phyloP scores from a whole-genome alignment of 2,329 filamentous ascomycete genomes.

The Sporothrix dimorphospora region DNA sequence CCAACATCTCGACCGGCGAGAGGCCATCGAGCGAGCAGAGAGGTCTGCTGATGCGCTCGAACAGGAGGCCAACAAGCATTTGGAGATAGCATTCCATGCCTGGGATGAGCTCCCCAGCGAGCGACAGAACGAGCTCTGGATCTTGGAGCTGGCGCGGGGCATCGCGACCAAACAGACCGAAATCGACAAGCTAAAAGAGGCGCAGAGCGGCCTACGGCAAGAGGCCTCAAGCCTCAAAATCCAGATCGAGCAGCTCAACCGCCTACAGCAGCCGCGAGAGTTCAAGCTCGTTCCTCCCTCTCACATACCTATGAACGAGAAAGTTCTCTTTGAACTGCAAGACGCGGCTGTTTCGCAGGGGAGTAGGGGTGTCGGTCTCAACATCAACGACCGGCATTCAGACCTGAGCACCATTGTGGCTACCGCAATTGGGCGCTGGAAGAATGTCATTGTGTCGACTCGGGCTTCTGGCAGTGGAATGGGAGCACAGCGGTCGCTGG shows the following conservation, averaged over 20 bases:
- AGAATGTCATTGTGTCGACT: conserved; percentile 59
- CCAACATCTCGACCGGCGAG: conserved; percentile 49
- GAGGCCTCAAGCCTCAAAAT: conserved; percentile 60
- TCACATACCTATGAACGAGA: conserved; percentile 56
- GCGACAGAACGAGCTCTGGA: conserved; percentile 63
- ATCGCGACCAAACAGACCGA: conserved; percentile 62
- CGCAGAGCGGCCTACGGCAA: conserved; percentile 57
- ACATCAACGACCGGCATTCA: conserved; percentile 54
- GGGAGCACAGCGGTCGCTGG: conserved; percentile 54
- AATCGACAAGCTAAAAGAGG: conserved; percentile 53
- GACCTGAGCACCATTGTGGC: conserved; percentile 57
- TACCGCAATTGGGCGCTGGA: conserved; percentile 64
- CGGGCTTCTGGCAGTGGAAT: conserved; percentile 51
- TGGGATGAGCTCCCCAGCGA: conserved; percentile 69
- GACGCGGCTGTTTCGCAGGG: conserved; percentile 49
- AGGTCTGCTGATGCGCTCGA: conserved; percentile 63
- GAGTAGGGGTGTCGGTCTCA: conserved; percentile 49
- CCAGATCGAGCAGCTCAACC: conserved; percentile 63
- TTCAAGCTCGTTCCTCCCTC: conserved; percentile 57
- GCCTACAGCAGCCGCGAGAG: conserved; percentile 62
- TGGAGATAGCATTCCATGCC: conserved; percentile 74
- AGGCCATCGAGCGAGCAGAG: conserved; percentile 54
- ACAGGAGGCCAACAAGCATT: conserved; percentile 71
- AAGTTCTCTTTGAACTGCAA: conserved; percentile 51
- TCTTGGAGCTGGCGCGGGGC: conserved; percentile 62